Evolutionary conservation across 129 eudicot genomes (phyloP).

Genomic region (Sambucus nigra): DNA sequence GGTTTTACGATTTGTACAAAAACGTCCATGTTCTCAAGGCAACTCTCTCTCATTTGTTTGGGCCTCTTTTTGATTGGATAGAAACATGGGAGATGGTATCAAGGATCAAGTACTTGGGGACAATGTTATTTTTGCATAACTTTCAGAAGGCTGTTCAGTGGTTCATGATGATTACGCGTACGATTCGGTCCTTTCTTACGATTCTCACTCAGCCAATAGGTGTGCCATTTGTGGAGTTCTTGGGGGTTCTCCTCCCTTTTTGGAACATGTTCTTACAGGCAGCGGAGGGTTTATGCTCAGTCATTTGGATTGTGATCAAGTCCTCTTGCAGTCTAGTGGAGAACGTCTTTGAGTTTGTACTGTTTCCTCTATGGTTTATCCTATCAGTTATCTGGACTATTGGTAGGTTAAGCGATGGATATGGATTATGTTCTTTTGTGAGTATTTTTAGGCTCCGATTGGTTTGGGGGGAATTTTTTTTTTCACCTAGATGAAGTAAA

Average conservation of each 20-base stretch:
- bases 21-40: slow-evolving; percentile 91
- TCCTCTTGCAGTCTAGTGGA: slow-evolving; percentile 47
- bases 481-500: no score
- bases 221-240: slow-evolving; percentile 46
- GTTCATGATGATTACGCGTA: slow-evolving; percentile 53
- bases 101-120: slow-evolving; percentile 82
- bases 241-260: slow-evolving; percentile 49
- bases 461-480: no score
- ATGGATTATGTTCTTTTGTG: neutral
- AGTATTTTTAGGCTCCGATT: neutral
- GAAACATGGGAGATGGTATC: slow-evolving; percentile 96
- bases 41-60: slow-evolving; percentile 71
- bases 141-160: slow-evolving; percentile 76
- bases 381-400: slow-evolving; percentile 46
- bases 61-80: slow-evolving; percentile 90
- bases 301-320: slow-evolving; percentile 45
- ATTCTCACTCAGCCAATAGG: slow-evolving; percentile 51
- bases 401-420: slow-evolving; percentile 53
- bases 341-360: slow-evolving; percentile 36
- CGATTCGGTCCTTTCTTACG: slow-evolving; percentile 41
- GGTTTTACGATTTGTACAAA: slow-evolving; percentile 85
- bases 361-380: slow-evolving; percentile 64
- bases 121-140: slow-evolving; percentile 85
- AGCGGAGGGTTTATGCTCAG: slow-evolving; percentile 33
- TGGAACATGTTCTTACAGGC: slow-evolving; percentile 37